Evolutionary conservation across 371 early-diverging fungal species (phyloP).

Genomic region (Parasitella parasitica): DNA sequence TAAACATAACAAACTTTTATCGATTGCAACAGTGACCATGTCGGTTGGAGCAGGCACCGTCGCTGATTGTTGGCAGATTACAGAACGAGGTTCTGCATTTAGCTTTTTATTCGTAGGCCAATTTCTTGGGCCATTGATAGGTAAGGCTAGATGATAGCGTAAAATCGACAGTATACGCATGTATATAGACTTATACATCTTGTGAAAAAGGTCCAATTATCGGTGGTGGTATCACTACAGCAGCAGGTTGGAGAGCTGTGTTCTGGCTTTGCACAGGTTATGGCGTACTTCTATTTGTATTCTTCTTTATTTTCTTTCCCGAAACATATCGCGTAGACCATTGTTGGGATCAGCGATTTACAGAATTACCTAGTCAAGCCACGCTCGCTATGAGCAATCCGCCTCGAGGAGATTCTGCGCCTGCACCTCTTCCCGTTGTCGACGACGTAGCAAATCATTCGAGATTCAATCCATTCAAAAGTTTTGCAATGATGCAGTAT

Average conservation of each 20-base stretch:
- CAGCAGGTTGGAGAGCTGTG: slow-evolving; percentile 59
- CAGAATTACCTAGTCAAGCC: not conserved
- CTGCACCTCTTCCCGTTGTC: no score
- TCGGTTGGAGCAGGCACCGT: slow-evolving; percentile 47
- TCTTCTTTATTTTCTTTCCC: slow-evolving; percentile 62
- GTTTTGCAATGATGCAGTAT: slow-evolving; percentile 8
- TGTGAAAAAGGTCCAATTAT: slow-evolving; percentile 36
- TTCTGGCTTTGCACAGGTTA: slow-evolving; percentile 69
- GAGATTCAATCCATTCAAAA: slow-evolving; percentile 29
- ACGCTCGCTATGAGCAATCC: not conserved
- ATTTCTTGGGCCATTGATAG: slow-evolving; percentile 54
- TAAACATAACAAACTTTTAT: not conserved
- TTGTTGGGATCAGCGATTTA: slow-evolving; percentile 13
- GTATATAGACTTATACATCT: not conserved
- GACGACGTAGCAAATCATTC: not conserved
- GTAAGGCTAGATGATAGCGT: slow-evolving; percentile 9
- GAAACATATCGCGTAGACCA: slow-evolving; percentile 66
- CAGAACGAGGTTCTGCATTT: slow-evolving; percentile 42
- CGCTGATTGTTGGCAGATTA: slow-evolving; percentile 39
- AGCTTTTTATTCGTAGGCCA: slow-evolving; percentile 57
- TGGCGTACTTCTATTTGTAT: slow-evolving; percentile 52
- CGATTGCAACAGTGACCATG: slow-evolving; percentile 26
- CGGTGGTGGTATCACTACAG: slow-evolving; percentile 41
- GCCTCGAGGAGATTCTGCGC: not conserved
- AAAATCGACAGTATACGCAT: not conserved